phyloP scores from a whole-genome alignment of 169 alveolate species.

The Plasmodium ovale region DNA sequence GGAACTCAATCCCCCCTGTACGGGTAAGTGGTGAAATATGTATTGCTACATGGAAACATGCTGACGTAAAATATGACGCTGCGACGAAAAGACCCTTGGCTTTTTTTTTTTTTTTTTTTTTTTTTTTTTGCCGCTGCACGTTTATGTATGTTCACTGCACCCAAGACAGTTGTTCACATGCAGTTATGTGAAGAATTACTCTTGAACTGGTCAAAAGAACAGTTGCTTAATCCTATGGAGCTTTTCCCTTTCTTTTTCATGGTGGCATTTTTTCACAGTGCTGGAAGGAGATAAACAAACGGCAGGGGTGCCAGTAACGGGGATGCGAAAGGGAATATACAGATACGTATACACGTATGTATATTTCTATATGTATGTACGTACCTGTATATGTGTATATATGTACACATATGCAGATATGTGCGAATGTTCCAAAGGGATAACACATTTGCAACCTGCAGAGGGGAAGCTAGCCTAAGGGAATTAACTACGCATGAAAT shows the following conservation, averaged over 20 bases:
- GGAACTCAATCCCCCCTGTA: conserved; percentile 46
- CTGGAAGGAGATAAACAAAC: neutral
- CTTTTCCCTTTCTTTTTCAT: conserved; percentile 39
- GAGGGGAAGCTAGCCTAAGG: too few species aligned
- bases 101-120: neutral
- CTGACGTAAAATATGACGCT: too few species aligned
- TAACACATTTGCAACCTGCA: too few species aligned
- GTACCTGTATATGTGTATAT: neutral
- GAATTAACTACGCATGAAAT: too few species aligned
- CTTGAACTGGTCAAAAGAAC: conserved; percentile 63
- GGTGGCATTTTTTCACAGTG: conserved; percentile 2
- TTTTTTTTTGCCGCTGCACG: neutral
- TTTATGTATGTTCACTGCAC: neutral
- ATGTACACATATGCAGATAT: too few species aligned
- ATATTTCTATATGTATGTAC: neutral
- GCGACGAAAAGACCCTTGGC: too few species aligned
- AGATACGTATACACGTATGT: too few species aligned
- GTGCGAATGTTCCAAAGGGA: too few species aligned
- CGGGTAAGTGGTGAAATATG: neutral
- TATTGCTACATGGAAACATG: neutral
- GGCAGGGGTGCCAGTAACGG: neutral
- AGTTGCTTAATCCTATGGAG: conserved; percentile 44
- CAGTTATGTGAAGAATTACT: conserved; percentile 41
- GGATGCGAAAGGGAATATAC: too few species aligned
- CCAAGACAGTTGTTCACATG: neutral